phyloP scores from a whole-genome alignment of 768 basidiomycete species.

The Boletellus ananiceps region DNA sequence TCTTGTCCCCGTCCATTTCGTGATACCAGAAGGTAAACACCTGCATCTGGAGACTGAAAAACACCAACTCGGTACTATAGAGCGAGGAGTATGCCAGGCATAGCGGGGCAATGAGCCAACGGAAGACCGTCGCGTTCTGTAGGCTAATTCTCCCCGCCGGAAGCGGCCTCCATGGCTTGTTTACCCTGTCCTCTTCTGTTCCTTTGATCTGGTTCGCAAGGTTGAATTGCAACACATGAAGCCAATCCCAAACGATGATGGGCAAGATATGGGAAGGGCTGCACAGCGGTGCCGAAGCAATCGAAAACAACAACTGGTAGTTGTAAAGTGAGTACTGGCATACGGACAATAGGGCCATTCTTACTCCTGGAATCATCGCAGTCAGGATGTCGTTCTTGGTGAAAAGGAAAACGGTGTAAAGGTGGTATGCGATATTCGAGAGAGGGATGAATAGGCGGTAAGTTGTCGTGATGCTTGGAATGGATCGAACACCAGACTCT shows the following conservation, averaged over 20 bases:
- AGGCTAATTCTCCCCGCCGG: conserved; percentile 40
- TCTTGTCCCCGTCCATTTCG: conserved; percentile 33
- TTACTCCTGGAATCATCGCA: conserved; percentile 43
- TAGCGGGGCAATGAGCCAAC: conserved; percentile 32
- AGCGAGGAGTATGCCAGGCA: conserved; percentile 33
- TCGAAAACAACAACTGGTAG: conserved; percentile 31
- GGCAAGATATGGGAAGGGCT: conserved; percentile 17
- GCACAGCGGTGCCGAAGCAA: conserved; percentile 30
- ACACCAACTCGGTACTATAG: conserved; percentile 31
- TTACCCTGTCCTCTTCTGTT: conserved; percentile 39
- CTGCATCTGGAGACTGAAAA: conserved; percentile 32
- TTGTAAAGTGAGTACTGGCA: neutral
- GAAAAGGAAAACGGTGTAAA: conserved; percentile 37
- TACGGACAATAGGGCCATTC: conserved; percentile 2
- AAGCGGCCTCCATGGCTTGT: conserved; percentile 43
- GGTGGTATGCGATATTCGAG: conserved; percentile 16
- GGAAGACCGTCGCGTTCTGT: conserved; percentile 30
- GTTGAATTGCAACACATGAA: conserved; percentile 42
- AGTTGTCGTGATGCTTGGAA: conserved; percentile 9
- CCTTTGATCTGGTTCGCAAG: conserved; percentile 41
- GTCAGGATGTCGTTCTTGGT: conserved; percentile 45
- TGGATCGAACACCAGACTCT: neutral
- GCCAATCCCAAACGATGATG: conserved; percentile 39
- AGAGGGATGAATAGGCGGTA: neutral
- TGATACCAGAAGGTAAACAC: conserved; percentile 36